phyloP scores from a whole-genome alignment of 2,329 filamentous ascomycete species.

The Elsinoe batatas region DNA sequence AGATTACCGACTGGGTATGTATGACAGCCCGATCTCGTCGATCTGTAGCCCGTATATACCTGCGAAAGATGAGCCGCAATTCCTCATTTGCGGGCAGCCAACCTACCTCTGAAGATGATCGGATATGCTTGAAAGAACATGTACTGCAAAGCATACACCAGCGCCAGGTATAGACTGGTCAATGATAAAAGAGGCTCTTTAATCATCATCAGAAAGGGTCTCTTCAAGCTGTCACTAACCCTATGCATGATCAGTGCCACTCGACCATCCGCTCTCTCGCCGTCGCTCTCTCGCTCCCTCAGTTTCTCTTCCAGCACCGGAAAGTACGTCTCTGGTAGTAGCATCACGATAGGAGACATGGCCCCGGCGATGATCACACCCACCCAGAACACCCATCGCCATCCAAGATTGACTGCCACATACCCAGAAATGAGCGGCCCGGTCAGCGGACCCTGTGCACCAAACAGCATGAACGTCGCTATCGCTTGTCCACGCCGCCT shows the following conservation, averaged over 20 bases:
- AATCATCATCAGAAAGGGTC: constrained; percentile 23
- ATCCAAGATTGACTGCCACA: neutral
- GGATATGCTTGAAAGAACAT: constrained; percentile 39
- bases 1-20: neutral
- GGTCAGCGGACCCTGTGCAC: neutral
- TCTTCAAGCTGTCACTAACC: neutral
- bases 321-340: constrained; percentile 11
- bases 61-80: neutral
- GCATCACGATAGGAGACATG: neutral
- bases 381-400: constrained; percentile 6
- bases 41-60: neutral
- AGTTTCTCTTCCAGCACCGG: neutral
- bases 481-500: neutral
- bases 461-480: neutral
- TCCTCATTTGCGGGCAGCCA: too few relatives aligned
- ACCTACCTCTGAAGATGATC: constrained; percentile 29
- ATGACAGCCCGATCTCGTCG: neutral
- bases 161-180: constrained; percentile 22
- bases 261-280: neutral
- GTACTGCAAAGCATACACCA: constrained; percentile 25
- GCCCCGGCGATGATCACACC: neutral
- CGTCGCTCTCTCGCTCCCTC: neutral
- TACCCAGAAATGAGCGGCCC: neutral
- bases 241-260: neutral
- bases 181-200: constrained; percentile 24